Conservation (phyloP, 2,329 filamentous ascomycete genomes). For the Tricladium varicosporioides region DNA sequence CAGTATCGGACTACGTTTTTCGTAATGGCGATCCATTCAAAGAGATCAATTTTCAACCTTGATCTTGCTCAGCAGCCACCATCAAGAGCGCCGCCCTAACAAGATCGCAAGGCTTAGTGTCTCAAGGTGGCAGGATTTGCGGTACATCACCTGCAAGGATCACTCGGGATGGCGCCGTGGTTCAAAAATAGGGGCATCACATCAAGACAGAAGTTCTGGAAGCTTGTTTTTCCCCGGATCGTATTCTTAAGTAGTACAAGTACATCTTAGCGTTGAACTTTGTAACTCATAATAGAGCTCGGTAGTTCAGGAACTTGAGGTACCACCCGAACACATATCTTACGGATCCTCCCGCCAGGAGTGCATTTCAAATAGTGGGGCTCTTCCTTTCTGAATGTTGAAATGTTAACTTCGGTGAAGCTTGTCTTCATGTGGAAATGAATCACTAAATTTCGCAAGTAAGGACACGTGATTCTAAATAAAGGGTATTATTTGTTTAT, state of each 20-base stretch:
- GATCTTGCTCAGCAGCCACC: no score
- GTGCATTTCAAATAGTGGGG: not conserved
- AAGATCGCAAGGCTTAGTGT: constrained; percentile 3
- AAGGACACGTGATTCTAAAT: not conserved
- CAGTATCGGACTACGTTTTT: no score
- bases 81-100: not conserved
- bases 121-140: constrained; percentile 13
- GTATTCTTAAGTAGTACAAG: no score
- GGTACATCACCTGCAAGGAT: constrained; percentile 5
- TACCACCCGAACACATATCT: not conserved
- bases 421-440: no score
- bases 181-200: not conserved
- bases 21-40: no score
- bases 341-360: not conserved
- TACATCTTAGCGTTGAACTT: no score
- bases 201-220: not conserved
- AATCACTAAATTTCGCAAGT: not conserved
- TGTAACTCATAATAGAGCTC: no score
- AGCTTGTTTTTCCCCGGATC: no score
- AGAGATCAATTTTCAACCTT: no score
- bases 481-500: no score
- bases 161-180: constrained; percentile 12
- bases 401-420: no score
- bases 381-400: no score
- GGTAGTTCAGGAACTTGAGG: not conserved